Conservation (phyloP, 2,329 filamentous ascomycete genomes). For the Plenodomus lindquistii region DNA sequence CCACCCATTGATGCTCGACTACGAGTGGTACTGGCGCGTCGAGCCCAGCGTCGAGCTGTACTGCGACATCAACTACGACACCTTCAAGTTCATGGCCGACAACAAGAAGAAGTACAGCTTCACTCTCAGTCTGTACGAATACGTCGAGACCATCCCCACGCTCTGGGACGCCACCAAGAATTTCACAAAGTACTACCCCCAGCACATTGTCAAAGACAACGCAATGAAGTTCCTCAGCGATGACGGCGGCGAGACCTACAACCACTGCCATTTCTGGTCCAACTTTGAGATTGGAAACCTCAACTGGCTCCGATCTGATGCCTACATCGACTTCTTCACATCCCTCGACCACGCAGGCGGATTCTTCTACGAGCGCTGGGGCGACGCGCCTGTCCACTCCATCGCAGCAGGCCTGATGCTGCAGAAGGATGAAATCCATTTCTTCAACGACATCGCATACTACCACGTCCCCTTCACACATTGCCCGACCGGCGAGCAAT, state of each 20-base stretch:
- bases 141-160: conserved; percentile 92
- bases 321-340: conserved; percentile 90
- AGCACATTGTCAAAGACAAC: conserved; percentile 84
- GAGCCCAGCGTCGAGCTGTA: conserved; percentile 96
- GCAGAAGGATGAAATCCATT: conserved; percentile 92
- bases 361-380: conserved; percentile 99
- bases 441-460: conserved; percentile 99
- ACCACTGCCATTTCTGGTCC: conserved; percentile 99
- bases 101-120: conserved; percentile 99
- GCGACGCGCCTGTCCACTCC: conserved; percentile 96
- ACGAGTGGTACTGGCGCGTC: conserved; percentile 99
- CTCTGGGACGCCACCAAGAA: conserved; percentile 95
- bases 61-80: conserved; percentile 94
- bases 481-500: conserved; percentile 89
- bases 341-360: conserved; percentile 86
- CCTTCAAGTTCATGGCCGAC: conserved; percentile 95
- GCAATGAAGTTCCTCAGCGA: conserved; percentile 90
- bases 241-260: conserved; percentile 89
- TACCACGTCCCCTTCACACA: conserved; percentile 98
- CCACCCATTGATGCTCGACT: conserved; percentile 89
- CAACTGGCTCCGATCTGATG: conserved; percentile 86
- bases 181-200: conserved; percentile 87
- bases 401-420: conserved; percentile 87
- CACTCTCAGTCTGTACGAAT: conserved; percentile 92
- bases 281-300: conserved; percentile 98